Base-by-base conservation (phyloP, 345 rosid genomes). In the Acer negundo region DNA sequence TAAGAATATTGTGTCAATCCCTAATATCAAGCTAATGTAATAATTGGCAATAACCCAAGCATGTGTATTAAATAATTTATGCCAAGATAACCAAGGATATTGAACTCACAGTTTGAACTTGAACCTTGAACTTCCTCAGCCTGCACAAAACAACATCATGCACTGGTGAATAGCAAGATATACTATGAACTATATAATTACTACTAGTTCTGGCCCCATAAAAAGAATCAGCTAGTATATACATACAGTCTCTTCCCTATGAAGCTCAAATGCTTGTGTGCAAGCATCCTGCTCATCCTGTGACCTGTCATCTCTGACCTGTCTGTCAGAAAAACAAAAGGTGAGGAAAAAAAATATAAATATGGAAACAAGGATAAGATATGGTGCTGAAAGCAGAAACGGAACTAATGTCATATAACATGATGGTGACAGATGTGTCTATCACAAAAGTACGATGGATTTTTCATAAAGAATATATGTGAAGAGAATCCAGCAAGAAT, bases 291-390 rank as follows among this genome's bases (percentile, higher is more conserved):
- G 77, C 69, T 78, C 70, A 47, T 31, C 74, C 44, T 68, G 84
- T 58, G 73, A 78, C 15, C 9, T 16, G 31, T 63, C 77, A 73
- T 84, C 90, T 75, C 77, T 82, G 62, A 62, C 84, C 90, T 87
- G 90, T 68, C 97, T 92, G 92, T 71, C 86, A 86, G 75, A 73
- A 76, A 88, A 85, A 77, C 70, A 75, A 23, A 86, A 73, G 47
- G 62, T 63, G 58, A 23, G 69, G 69, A 46, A 62, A 44, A 40
- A 42, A 70, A 22, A 51, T 24, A 23, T 23, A 19, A 7, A 24
- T 12, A 24, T 7, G 35, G 19, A 51, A 35, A 64, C 5, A 51
- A 12, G 1, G 51, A 10, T 3, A 74, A 46, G 2, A 47, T 56
- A 47, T 47, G 65, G 70, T 28, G 75, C 11, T 62, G 38, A 74